These are phyloP conservation scores for Cicer yamashitae DNA, from an alignment of 306 rosid genomes.

Conservation along the genomic window DNA sequence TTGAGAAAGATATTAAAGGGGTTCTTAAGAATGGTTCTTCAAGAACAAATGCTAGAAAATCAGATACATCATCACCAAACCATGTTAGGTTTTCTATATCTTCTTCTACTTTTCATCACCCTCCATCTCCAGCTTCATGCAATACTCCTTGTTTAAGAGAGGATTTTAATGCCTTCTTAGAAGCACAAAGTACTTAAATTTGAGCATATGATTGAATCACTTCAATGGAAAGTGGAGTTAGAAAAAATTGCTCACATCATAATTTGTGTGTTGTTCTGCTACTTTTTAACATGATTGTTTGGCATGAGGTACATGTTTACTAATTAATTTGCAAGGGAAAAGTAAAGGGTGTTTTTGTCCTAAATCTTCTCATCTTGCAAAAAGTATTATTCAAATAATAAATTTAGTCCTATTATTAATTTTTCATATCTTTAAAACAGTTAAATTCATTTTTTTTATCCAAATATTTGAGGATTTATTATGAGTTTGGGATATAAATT, in stretches of 20 bases:
- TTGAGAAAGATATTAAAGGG: constrained; percentile 60
- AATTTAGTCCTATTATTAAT: neutral
- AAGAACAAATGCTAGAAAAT: constrained; percentile 52
- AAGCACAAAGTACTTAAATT: constrained; percentile 48
- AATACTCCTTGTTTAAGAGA: constrained; percentile 55
- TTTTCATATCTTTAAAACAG: neutral
- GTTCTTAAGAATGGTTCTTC: constrained; percentile 56
- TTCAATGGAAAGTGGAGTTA: neutral
- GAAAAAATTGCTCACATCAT: neutral
- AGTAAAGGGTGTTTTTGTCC: neutral
- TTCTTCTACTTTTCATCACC: constrained; percentile 44
- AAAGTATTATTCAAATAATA: constrained; percentile 2
- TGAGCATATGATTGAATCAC: constrained; percentile 7
- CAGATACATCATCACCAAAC: constrained; percentile 53
- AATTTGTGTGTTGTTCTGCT: neutral
- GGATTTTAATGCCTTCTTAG: constrained; percentile 69
- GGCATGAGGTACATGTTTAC: neutral
- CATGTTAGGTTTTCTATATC: constrained; percentile 67
- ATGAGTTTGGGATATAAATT: neutral
- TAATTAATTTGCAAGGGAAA: neutral
- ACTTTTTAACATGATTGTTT: neutral
- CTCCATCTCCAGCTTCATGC: constrained; percentile 59
- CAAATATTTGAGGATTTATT: neutral
- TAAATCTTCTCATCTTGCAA: neutral
- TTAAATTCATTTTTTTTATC: neutral